Base-by-base conservation (phyloP, 208 protist genomes). In the Lotmaria passim region DNA sequence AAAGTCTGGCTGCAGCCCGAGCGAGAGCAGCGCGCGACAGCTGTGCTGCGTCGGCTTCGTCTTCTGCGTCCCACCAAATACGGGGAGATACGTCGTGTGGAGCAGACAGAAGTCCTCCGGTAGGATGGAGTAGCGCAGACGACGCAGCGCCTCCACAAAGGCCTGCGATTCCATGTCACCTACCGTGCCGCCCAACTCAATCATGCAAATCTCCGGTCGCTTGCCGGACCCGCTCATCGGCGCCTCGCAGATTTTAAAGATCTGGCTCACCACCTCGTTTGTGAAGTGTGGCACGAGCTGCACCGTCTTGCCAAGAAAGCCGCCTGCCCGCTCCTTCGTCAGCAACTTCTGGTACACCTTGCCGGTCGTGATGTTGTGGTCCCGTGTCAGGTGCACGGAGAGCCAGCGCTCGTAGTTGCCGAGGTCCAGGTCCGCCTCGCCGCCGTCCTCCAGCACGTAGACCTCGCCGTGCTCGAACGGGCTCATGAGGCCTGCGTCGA, bases 401-500 rank as follows among this genome's bases (percentile, higher is more conserved):
- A 99, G 87, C 89, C 99, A 99, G 52, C 98, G 97, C 89, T 99
- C 98, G 82, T 99, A 99, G 91, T 99, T 99, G 57, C 98, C 98
- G 24, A 99, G 83, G 74, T 99, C 98, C 3, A 99, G 87, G 67
- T 99, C 98, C 8, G 89, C 95, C 72, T 98, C 89, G 17, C 91
- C 98, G 52, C 99, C 99, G 75, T 99, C 99, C 75, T 99, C 96
- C 8, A 99, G 91, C 2, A 99, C 98, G 85, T 98, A 99, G 26
- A 99, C 96, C 80, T 99, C 98, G 63, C 98, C 98, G 85, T 99
- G 98, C 87, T 99, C 98, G 66, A 97, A 99, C 1, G 97, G 89
- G 75, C 94, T 97, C 93, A 97, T 96, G 6, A 98, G 73, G 14
- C 93, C 93, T 5, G 95, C 94, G 70, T 98, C 96, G 39, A 98